phyloP scores from a whole-genome alignment of 2,329 filamentous ascomycete species.

The Talaromyces verruculosus region DNA sequence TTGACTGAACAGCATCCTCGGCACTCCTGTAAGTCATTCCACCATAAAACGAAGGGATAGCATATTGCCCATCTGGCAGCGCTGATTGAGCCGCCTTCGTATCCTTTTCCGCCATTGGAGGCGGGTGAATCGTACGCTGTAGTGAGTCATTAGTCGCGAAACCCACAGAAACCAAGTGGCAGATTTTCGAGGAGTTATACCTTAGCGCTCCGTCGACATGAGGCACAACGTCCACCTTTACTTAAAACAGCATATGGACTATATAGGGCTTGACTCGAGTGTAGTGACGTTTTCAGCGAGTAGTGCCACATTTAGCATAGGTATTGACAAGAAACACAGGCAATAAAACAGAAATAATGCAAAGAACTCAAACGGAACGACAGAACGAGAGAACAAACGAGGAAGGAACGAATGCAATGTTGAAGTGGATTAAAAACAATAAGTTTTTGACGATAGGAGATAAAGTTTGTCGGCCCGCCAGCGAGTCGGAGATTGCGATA shows the following conservation, averaged over 20 bases:
- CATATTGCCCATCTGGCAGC: not conserved
- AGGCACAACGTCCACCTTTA: not conserved
- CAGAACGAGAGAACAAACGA: not conserved
- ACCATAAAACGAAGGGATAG: not conserved
- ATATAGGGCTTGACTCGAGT: not conserved
- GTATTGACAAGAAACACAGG: not conserved
- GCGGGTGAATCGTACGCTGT: constrained; percentile 2
- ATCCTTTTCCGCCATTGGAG: constrained; percentile 19
- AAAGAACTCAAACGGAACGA: not conserved
- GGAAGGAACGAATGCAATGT: not conserved
- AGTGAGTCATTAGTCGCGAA: not conserved
- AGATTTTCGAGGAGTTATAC: not conserved
- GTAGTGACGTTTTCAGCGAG: not conserved
- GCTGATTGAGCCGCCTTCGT: not conserved
- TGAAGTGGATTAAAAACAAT: not conserved
- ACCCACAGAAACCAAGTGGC: not conserved
- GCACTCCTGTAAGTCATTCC: not conserved
- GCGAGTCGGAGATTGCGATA: not conserved
- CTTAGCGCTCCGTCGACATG: not conserved
- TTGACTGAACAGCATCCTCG: not conserved
- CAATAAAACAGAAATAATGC: not conserved
- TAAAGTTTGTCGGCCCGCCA: not conserved
- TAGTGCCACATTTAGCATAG: not conserved
- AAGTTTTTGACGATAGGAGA: not conserved
- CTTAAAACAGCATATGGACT: not conserved